These are phyloP conservation scores for Sugiyamaella marilandica DNA, from an alignment of 805 yeast species.

Conservation along the genomic window DNA sequence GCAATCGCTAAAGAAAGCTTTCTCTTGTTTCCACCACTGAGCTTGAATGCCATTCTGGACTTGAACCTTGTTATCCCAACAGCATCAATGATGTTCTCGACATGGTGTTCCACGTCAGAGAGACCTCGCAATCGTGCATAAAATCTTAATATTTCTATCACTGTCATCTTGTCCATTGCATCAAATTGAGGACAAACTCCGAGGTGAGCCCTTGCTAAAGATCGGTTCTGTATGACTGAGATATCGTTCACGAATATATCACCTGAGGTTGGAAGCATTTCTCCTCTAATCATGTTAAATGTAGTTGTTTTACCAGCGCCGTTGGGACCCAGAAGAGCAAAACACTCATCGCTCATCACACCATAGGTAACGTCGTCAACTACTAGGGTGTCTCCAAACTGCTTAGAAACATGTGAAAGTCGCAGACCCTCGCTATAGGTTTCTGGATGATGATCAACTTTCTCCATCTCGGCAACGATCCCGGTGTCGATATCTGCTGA, in stretches of 20 bases:
- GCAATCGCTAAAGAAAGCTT: slow-evolving; percentile 35
- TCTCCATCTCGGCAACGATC: slow-evolving; percentile 23
- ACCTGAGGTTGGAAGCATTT: slow-evolving; percentile 28
- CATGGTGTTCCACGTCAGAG: slow-evolving; percentile 24
- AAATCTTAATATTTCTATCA: slow-evolving; percentile 30
- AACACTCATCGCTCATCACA: slow-evolving; percentile 31
- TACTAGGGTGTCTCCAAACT: slow-evolving; percentile 25
- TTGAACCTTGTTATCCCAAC: slow-evolving; percentile 33
- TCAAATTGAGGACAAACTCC: slow-evolving; percentile 39
- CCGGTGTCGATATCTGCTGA: slow-evolving; percentile 18
- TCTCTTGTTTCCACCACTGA: slow-evolving; percentile 36
- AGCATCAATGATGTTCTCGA: slow-evolving; percentile 30
- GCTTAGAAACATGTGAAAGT: slow-evolving; percentile 29
- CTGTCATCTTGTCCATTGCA: slow-evolving; percentile 36
- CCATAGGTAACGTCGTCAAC: slow-evolving; percentile 35
- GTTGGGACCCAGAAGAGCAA: slow-evolving; percentile 36
- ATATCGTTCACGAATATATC: slow-evolving; percentile 29
- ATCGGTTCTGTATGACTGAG: slow-evolving; percentile 25
- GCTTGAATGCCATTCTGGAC: slow-evolving; percentile 29
- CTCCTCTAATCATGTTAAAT: slow-evolving; percentile 37
- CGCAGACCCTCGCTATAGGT: slow-evolving; percentile 26
- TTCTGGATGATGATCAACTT: slow-evolving; percentile 23
- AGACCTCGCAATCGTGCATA: slow-evolving; percentile 33
- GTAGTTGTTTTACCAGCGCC: slow-evolving; percentile 38
- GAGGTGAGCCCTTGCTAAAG: slow-evolving; percentile 31